Percentiles rank a stretch among this genome's conserved stretches.
These are phyloP conservation scores for Leucaena leucocephala DNA, from an alignment of 306 rosid genomes.

Conservation along the genomic window DNA sequence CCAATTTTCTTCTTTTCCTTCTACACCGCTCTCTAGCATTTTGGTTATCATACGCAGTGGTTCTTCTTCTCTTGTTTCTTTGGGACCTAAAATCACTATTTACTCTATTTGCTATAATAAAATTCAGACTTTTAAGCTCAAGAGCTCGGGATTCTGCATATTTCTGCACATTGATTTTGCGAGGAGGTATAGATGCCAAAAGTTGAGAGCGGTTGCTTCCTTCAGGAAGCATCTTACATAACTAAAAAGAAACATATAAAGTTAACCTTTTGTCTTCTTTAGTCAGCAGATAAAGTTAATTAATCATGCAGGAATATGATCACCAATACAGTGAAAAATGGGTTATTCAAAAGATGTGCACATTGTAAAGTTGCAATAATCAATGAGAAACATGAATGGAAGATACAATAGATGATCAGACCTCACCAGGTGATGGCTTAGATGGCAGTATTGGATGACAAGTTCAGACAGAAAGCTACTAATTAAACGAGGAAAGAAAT, in stretches of 20 bases:
- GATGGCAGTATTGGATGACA: no score
- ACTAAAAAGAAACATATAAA: not conserved
- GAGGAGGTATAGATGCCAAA: conserved; percentile 49
- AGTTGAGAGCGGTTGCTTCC: conserved; percentile 24
- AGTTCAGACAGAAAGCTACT: no score
- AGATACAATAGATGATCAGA: no score
- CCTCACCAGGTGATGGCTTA: no score
- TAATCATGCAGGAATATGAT: no score
- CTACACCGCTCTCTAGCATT: conserved; percentile 44
- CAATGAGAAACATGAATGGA: no score
- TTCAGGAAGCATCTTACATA: conserved; percentile 26
- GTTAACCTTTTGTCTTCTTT: no score
- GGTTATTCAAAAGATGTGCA: no score
- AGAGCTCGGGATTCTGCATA: conserved; percentile 64
- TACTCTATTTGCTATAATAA: conserved; percentile 48
- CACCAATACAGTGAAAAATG: no score
- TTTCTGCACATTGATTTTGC: conserved; percentile 64
- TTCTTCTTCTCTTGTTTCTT: conserved; percentile 84
- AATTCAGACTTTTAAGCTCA: conserved; percentile 70
- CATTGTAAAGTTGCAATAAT: no score
- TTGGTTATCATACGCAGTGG: conserved; percentile 59
- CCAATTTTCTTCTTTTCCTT: conserved; percentile 45
- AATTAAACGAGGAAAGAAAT: no score
- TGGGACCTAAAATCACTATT: conserved; percentile 56
- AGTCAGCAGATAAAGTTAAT: no score